Conservation (phyloP, 192 early-diverging fungal species). For the Kickxella alabastrina region DNA sequence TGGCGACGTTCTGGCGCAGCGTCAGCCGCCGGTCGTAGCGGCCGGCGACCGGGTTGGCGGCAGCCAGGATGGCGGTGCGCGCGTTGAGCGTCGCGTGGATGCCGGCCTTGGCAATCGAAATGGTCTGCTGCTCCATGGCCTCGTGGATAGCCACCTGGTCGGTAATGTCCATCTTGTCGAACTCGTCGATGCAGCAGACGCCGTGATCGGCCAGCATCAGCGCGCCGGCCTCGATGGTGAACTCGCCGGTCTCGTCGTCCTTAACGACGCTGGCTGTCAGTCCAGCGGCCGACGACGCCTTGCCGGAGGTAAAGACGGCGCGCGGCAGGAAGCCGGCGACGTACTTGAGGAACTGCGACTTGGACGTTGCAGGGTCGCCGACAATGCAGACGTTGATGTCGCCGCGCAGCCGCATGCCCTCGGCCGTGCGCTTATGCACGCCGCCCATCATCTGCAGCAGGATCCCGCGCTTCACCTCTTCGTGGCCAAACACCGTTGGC, state of each 20-base stretch:
- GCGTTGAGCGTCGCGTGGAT: slow-evolving; percentile 95
- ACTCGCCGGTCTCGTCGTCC: slow-evolving; percentile 97
- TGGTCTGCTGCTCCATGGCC: slow-evolving; percentile 99
- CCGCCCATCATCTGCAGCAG: slow-evolving; percentile 92
- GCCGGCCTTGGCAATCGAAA: slow-evolving; percentile 93
- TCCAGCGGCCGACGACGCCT: slow-evolving; percentile 93
- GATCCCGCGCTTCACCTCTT: slow-evolving; percentile 92
- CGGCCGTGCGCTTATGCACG: slow-evolving; percentile 87
- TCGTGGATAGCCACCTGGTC: slow-evolving; percentile 99
- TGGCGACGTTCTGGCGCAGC: slow-evolving; percentile 91
- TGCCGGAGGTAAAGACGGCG: slow-evolving; percentile 93
- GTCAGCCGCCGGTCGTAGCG: slow-evolving; percentile 95
- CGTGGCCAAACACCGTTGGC: slow-evolving; percentile 90
- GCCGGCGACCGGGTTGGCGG: slow-evolving; percentile 93
- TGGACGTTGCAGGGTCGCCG: slow-evolving; percentile 92
- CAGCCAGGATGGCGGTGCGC: slow-evolving; percentile 90
- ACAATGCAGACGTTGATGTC: slow-evolving; percentile 98
- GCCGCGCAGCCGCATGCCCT: slow-evolving; percentile 92
- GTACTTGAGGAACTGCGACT: slow-evolving; percentile 83
- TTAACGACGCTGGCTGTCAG: slow-evolving; percentile 92
- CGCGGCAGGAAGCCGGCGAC: slow-evolving; percentile 86
- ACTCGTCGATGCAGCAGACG: slow-evolving; percentile 98
- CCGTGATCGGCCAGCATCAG: slow-evolving; percentile 98
- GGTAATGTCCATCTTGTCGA: slow-evolving; percentile 95
- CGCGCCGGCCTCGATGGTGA: slow-evolving; percentile 95